Base-by-base conservation (phyloP, 1,139 yeast genomes). In the Hansenula anomala region DNA sequence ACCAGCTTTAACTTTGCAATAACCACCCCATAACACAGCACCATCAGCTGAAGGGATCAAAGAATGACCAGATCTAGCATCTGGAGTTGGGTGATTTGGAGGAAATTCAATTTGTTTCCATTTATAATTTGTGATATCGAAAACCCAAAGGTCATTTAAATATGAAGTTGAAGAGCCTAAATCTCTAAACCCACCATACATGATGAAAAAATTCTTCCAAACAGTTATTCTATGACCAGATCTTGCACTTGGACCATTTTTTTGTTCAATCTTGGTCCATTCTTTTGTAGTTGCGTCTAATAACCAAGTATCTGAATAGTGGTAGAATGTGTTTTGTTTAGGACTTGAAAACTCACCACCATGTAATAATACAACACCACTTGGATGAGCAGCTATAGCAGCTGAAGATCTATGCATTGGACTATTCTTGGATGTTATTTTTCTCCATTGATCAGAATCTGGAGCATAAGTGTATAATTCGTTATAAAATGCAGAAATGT, bases 291-390 rank as follows among this genome's bases (percentile, higher is more conserved):
- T 79, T 1, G 90, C 76, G 54, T 92, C 97, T 44, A 92, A 66
- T 38, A 90, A 71, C 97, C 97, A 92, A 4, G 96, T 84, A 56
- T 92, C 98, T 16, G 96, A 94, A 59, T 88, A 92, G 61, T 92
- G 98, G 60, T 92, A 94, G 60, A 92, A 92, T 0, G 97, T 88
- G 36, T 89, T 80, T 61, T 92, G 98, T 56, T 90, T 92, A 3
- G 97, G 97, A 8, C 96, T 86, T 2, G 97, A 87, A 54, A 92
- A 92, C 61, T 92, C 98, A 49, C 98, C 98, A 38, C 97, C 98
- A 66, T 88, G 92, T 70, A 92, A 63, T 44, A 92, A 63, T 20
- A 87, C 73, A 1, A 89, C 66, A 9, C 97, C 97, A 3, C 90
- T 80, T 2, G 97, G 96, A 60, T 92, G 97, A 0, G 88, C 83